These are phyloP conservation scores for Xerocomellus dryophilus DNA, from an alignment of 768 basidiomycete species.

Conservation along the genomic window DNA sequence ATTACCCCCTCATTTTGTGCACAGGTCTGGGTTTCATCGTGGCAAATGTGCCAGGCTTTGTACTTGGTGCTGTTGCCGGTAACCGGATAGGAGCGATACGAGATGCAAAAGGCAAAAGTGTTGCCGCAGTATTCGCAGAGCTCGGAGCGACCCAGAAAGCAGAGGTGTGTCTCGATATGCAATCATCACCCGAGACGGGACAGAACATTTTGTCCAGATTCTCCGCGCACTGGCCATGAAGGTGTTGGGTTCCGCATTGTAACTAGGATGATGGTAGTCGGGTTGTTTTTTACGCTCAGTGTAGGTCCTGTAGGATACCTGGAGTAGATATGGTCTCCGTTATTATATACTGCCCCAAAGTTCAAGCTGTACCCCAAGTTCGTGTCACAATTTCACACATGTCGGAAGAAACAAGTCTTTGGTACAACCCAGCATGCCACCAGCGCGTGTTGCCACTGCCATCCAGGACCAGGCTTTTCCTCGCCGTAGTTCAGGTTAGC, in stretches of 20 bases:
- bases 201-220: conserved; percentile 47
- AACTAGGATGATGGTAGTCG: neutral
- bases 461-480: neutral
- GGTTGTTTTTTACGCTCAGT: neutral
- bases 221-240: conserved; percentile 79
- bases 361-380: neutral
- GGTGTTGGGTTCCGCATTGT: conserved; percentile 65
- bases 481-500: conserved; percentile 19
- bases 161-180: conserved; percentile 54
- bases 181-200: neutral
- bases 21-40: conserved; percentile 40
- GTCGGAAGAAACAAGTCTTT: neutral
- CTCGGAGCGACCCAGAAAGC: conserved; percentile 80
- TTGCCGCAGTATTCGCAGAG: conserved; percentile 81
- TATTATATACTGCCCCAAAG: neutral
- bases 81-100: conserved; percentile 88
- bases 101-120: conserved; percentile 93
- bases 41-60: conserved; percentile 81
- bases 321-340: neutral
- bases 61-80: conserved; percentile 84
- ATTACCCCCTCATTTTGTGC: conserved; percentile 35
- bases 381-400: conserved; percentile 6
- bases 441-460: neutral
- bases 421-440: conserved; percentile 8
- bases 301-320: conserved; percentile 9